Evolutionary conservation across 2,329 filamentous ascomycete genomes (phyloP).

Genomic region (Cercospora sojina): DNA sequence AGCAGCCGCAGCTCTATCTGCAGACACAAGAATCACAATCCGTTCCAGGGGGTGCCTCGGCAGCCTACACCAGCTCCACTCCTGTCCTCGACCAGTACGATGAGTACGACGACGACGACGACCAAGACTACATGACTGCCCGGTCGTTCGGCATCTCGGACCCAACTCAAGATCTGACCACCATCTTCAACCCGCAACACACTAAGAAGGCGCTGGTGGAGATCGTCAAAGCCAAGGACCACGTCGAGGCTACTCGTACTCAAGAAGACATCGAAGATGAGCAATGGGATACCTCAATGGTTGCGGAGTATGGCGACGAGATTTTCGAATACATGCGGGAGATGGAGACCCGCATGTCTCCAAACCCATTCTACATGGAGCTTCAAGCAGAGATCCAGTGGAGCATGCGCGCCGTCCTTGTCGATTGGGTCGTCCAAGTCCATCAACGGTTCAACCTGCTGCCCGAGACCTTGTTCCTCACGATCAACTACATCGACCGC

Average conservation of each 20-base stretch:
- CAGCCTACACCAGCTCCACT: constrained; percentile 17
- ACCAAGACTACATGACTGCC: constrained; percentile 71
- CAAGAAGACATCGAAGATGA: constrained; percentile 83
- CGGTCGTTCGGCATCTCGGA: constrained; percentile 75
- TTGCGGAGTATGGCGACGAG: constrained; percentile 92
- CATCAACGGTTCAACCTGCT: constrained; percentile 87
- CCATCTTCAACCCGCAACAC: constrained; percentile 63
- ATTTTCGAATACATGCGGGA: constrained; percentile 91
- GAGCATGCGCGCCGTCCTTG: constrained; percentile 95
- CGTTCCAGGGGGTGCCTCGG: background rate
- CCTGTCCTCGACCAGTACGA: constrained; percentile 39
- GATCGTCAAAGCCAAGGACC: constrained; percentile 64
- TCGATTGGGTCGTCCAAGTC: constrained; percentile 98
- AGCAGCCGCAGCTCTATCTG: constrained; percentile 12
- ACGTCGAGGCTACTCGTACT: constrained; percentile 66
- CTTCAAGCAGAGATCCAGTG: constrained; percentile 93
- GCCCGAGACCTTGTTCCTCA: constrained; percentile 91
- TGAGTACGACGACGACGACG: constrained; percentile 70
- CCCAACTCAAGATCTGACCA: constrained; percentile 63
- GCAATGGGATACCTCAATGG: constrained; percentile 92
- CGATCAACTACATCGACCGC: constrained; percentile 95
- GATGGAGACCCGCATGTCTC: constrained; percentile 82
- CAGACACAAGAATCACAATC: constrained; percentile 3
- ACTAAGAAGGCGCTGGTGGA: constrained; percentile 70
- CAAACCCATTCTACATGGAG: constrained; percentile 94